These are phyloP conservation scores for Geum urbanum DNA, from an alignment of 306 rosid genomes.

Conservation along the genomic window DNA sequence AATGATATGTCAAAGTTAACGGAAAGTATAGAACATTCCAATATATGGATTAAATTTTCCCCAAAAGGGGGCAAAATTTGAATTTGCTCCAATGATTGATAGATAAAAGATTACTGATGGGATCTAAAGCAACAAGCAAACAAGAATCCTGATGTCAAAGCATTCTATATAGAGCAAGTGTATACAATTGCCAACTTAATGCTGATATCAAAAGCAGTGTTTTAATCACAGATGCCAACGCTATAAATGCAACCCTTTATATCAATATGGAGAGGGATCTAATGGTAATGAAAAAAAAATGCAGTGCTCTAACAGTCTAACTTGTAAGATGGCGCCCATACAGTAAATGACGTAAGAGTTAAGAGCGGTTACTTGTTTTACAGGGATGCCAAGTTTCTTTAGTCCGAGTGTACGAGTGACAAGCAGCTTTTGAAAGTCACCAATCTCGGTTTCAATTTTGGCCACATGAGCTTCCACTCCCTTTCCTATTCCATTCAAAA, in stretches of 20 bases:
- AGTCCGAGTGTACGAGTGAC: slow-evolving; percentile 75
- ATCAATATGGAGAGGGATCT: not conserved
- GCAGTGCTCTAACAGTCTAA: not conserved
- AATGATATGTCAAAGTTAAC: slow-evolving; percentile 5
- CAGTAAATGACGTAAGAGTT: not conserved
- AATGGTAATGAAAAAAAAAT: not conserved
- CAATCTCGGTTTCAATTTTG: slow-evolving; percentile 73
- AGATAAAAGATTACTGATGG: not conserved
- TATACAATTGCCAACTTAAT: too few species aligned
- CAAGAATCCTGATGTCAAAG: not conserved
- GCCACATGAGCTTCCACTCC: slow-evolving; percentile 74
- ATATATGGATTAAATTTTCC: not conserved
- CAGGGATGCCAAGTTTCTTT: slow-evolving; percentile 76
- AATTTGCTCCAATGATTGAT: not conserved
- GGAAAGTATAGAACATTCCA: not conserved
- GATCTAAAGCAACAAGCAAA: not conserved
- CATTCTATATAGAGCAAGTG: too few species aligned
- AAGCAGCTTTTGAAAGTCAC: slow-evolving; percentile 74
- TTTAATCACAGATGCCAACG: not conserved
- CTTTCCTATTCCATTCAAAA: slow-evolving; percentile 70
- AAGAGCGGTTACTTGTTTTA: slow-evolving; percentile 57
- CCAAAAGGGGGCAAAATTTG: not conserved
- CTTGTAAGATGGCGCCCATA: not conserved
- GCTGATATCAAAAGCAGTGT: too few species aligned
- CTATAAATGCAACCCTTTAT: not conserved